Evolutionary conservation across 2,329 filamentous ascomycete species (phyloP), one percentile per base, ranked within the genome.

Genomic region (Lasiodiplodia citricola): DNA sequence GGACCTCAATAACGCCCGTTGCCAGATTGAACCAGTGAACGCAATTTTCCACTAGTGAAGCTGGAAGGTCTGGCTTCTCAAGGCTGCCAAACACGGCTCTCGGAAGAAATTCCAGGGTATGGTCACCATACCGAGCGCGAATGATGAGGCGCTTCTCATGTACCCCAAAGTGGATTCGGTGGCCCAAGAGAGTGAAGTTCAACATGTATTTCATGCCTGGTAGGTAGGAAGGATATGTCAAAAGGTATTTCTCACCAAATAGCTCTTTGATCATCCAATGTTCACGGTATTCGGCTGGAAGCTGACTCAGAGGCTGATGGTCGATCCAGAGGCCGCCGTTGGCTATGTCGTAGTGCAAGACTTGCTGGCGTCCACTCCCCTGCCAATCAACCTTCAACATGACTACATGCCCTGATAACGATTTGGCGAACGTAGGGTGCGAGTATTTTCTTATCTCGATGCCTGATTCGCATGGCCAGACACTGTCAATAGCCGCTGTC

Each of bases 11-110:
- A 0, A 77, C 67, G 2, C 80, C 79, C 1, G 77, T 78, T 1
- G 70, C 56, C 0, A 89, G 14, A 51, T 91, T 80, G 3, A 91
- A 77, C 88, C 88, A 91, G 70, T 92, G 89, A 0, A 86, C 79
- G 64, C 86, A 90, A 6, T 83, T 77, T 0, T 85, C 75, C 0
- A 89, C 70, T 0, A 92, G 78, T 0, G 80, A 74, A 0, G 71
- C 71, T 0, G 89, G 90, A 0, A 91, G 76, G 70, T 89, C 87
- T 38, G 78, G 38, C 1, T 44, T 67, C 7, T 6, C 10, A 3
- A 25, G 60, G 0, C 66, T 63, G 3, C 66, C 41, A 51, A 84
- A 80, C 0, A 79, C 44, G 0, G 68, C 14, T 0, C 60, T 55
- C 1, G 79, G 77, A 14, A 86, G 68, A 2, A 77, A 73, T 65